Evolutionary conservation across 2,329 filamentous ascomycete genomes (phyloP), one percentile per base, ranked within the genome.

Genomic region (Diaporthe sp.): DNA sequence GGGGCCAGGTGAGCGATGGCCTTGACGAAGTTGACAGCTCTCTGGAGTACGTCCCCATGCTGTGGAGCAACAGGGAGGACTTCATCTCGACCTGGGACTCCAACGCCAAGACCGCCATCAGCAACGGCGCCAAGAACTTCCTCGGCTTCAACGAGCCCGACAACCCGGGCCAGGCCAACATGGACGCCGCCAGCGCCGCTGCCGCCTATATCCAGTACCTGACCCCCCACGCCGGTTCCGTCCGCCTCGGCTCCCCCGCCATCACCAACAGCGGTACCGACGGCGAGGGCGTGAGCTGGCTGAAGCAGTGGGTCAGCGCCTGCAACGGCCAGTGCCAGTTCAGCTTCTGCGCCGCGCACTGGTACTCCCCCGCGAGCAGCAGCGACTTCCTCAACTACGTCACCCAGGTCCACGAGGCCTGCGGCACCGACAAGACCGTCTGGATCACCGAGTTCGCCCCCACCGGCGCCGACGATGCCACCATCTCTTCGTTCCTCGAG

Each of bases 71-170:
- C 73, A 78, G 79, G 17, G 74, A 80, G 13, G 82, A 84, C 17
- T 86, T 89, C 82, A 87, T 87, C 74, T 73, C 79, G 72, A 81
- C 80, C 79, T 94, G 92, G 91, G 79, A 80, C 44, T 61, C 76
- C 19, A 87, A 88, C 77, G 91, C 88, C 61, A 82, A 87, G 72
- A 81, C 83, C 22, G 90, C 90, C 77, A 88, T 94, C 77, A 79
- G 82, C 70, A 82, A 82, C 17, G 92, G 92, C 74, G 84, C 88
- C 78, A 89, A 86, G 77, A 86, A 88, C 79, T 83, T 94, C 73
- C 88, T 94, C 80, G 88, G 88, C 82, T 94, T 94, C 89, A 95
- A 95, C 88, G 93, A 95, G 87, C 91, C 91, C 61, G 93, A 95
- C 83, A 88, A 88, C 77, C 78, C 79, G 17, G 81, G 81, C n/a